These are phyloP conservation scores for Sarcodon aspratus DNA, from an alignment of 768 basidiomycete species.

Conservation along the genomic window DNA sequence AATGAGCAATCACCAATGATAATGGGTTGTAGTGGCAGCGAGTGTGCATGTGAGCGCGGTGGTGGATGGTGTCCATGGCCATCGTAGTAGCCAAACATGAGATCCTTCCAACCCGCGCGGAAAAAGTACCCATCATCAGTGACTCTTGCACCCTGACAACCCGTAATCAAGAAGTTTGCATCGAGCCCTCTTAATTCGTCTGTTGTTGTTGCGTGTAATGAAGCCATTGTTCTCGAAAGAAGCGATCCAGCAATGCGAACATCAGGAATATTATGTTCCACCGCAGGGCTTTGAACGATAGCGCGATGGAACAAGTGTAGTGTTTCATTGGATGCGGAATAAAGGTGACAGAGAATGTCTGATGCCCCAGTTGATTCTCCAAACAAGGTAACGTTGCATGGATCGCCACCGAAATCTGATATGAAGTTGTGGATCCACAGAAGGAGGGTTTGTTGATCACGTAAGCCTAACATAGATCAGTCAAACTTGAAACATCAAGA, in stretches of 20 bases:
- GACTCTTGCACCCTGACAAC: conserved; percentile 34
- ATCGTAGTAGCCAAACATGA: conserved; percentile 18
- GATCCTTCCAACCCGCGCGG: conserved; percentile 37
- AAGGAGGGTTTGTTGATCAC: conserved; percentile 28
- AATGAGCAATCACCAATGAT: conserved; percentile 65
- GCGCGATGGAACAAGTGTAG: conserved; percentile 60
- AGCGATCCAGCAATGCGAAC: conserved; percentile 53
- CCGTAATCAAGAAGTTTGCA: conserved; percentile 40
- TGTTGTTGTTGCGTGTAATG: conserved; percentile 39
- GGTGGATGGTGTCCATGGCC: conserved; percentile 9
- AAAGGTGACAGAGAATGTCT: conserved; percentile 28
- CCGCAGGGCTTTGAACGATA: conserved; percentile 61
- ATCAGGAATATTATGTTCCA: conserved; percentile 52
- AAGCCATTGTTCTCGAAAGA: conserved; percentile 49
- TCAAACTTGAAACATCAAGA: conserved; percentile 30
- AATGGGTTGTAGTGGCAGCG: conserved; percentile 42
- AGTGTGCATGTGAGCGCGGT: conserved; percentile 5
- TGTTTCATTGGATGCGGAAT: conserved; percentile 49
- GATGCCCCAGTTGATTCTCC: conserved; percentile 21
- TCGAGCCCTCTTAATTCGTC: conserved; percentile 54
- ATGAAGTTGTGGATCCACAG: conserved; percentile 45
- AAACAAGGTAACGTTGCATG: conserved; percentile 22
- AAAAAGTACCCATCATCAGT: conserved; percentile 67
- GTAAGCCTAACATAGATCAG: conserved; percentile 29
- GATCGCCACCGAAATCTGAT: conserved; percentile 39